These are phyloP conservation scores for Trypanosoma vivax DNA, from an alignment of 208 protist genomes.

Conservation along the genomic window DNA sequence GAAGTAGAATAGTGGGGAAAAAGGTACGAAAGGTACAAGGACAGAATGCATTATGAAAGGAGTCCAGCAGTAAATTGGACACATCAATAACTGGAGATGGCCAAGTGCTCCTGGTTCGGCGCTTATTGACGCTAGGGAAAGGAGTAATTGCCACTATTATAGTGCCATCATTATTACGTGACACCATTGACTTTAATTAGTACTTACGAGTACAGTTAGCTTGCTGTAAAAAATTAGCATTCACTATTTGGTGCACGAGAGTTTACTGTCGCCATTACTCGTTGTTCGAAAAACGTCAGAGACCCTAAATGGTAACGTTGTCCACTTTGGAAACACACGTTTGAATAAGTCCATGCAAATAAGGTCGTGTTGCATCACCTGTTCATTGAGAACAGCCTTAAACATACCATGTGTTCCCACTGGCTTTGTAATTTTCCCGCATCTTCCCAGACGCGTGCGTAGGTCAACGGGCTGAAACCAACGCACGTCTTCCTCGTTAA, in stretches of 20 bases:
- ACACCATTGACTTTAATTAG: too few relatives aligned
- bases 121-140: too few relatives aligned
- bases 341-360: slow-evolving; percentile 98
- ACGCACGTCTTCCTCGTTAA: slow-evolving; percentile 93
- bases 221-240: slow-evolving; percentile 13
- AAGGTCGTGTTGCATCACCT: slow-evolving; percentile 93
- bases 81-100: too few relatives aligned
- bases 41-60: too few relatives aligned
- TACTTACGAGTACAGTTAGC: slow-evolving; percentile 5
- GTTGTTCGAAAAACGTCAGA: slow-evolving; percentile 33
- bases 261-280: slow-evolving; percentile 30
- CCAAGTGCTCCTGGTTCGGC: too few relatives aligned
- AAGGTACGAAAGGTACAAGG: too few relatives aligned
- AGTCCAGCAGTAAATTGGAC: too few relatives aligned
- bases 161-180: too few relatives aligned
- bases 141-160: too few relatives aligned
- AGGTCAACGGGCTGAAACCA: slow-evolving; percentile 97
- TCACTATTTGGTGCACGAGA: slow-evolving; percentile 9
- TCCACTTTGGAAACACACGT: slow-evolving; percentile 93
- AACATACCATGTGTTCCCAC: slow-evolving; percentile 96
- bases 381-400: slow-evolving; percentile 94
- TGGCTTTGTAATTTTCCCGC: slow-evolving; percentile 93
- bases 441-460: slow-evolving; percentile 92
- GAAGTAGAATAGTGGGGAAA: too few relatives aligned
- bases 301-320: slow-evolving; percentile 71